Conservation (phyloP, 352 stramenopile species). For the Pythium coloratum region DNA sequence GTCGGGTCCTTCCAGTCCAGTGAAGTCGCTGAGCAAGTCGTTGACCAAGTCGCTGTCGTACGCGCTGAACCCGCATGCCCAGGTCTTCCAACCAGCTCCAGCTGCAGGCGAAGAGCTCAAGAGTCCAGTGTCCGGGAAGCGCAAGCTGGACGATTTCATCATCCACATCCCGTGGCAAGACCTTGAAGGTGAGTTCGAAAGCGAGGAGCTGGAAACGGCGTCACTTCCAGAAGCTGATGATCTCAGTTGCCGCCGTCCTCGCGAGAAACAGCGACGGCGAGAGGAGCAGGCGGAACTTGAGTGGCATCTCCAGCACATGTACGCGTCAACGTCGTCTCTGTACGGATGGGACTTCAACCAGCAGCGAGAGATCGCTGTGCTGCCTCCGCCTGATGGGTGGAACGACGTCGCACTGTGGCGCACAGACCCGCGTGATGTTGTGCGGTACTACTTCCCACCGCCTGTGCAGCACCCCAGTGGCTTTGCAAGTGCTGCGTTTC, state of each 20-base stretch:
- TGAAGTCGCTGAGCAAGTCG: constrained; percentile 12
- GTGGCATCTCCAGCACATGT: constrained; percentile 75
- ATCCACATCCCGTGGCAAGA: constrained; percentile 40
- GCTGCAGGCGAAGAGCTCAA: neutral
- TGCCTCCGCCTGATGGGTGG: constrained; percentile 34
- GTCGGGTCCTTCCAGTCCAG: constrained; percentile 21
- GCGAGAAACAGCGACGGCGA: constrained; percentile 31
- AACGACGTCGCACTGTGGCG: constrained; percentile 55
- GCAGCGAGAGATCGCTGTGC: constrained; percentile 48
- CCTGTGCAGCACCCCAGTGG: neutral
- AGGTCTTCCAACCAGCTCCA: constrained; percentile 47
- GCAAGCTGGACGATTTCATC: constrained; percentile 75
- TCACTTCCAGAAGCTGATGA: constrained; percentile 2
- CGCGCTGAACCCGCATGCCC: constrained; percentile 58
- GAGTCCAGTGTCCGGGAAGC: constrained; percentile 41
- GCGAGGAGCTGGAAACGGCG: constrained; percentile 1
- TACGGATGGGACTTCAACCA: constrained; percentile 75
- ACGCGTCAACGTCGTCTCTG: constrained; percentile 63
- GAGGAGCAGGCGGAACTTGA: constrained; percentile 56
- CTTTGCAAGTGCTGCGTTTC: constrained; percentile 14
- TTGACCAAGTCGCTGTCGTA: constrained; percentile 12
- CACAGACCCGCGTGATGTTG: constrained; percentile 69
- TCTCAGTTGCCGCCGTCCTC: constrained; percentile 20
- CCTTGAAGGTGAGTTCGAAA: constrained; percentile 11
- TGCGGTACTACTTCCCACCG: constrained; percentile 47